Conservation (phyloP, 306 rosid species). For the Mimosa pudica region DNA sequence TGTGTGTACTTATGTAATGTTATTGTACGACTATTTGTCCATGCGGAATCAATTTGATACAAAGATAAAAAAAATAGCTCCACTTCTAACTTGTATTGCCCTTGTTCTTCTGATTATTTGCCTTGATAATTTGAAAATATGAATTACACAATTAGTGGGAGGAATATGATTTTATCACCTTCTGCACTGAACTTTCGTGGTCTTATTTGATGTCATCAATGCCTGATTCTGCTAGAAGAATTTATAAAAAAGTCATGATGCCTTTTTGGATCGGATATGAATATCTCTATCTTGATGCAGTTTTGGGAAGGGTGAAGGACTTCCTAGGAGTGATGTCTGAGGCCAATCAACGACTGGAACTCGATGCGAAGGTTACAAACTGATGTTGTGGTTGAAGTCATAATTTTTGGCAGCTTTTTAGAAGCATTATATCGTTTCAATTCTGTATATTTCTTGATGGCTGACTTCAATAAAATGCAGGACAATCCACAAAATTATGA, state of each 20-base stretch:
- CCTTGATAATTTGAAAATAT: no score
- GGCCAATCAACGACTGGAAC: conserved; percentile 54
- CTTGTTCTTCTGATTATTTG: no score
- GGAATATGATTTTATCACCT: neutral
- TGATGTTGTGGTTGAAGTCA: neutral
- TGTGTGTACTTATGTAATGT: no score
- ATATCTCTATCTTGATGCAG: conserved; percentile 34
- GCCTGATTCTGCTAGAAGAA: neutral
- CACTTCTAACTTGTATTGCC: no score
- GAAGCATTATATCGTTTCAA: neutral
- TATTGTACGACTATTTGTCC: no score
- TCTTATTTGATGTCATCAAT: conserved; percentile 5
- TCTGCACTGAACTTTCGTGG: conserved; percentile 15
- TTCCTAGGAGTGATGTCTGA: conserved; percentile 22
- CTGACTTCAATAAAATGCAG: neutral
- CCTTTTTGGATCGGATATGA: no score
- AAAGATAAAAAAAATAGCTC: no score
- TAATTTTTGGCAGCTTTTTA: neutral
- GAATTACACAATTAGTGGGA: neutral
- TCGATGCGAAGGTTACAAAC: conserved; percentile 53
- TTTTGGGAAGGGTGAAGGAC: conserved; percentile 42
- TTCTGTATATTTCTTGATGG: neutral
- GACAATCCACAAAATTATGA: conserved; percentile 32
- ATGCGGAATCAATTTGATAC: no score
- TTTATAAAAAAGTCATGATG: no score